Evolutionary conservation across 2,329 filamentous ascomycete genomes (phyloP), one percentile per base, ranked within the genome.

Genomic region (Pseudogymnoascus sp.): DNA sequence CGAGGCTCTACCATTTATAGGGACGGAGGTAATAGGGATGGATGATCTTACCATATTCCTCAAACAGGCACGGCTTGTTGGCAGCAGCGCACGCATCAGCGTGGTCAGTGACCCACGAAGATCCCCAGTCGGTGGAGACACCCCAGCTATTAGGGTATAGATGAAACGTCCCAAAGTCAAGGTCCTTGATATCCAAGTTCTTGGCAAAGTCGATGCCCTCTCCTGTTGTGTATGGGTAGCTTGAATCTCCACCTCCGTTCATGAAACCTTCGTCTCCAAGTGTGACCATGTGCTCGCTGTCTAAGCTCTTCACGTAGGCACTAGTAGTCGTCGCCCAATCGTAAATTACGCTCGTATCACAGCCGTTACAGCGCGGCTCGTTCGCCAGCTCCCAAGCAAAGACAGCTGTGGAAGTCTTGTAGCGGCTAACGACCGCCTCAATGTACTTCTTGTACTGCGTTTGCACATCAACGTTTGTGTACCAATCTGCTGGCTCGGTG

Each of bases 341-440:
- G 40, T 79, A 81, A 65, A 89, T 78, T 13, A 87, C 79, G 6
- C 79, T 78, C 0, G 83, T 82, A 35, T 76, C 76, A 71, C 87
- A 89, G 10, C 83, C 80, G 10, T 78, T 77, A 75, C 86, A 89
- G 64, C 86, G 78, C n/a, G 86, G 83, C 73, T 89, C 87, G 67
- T 89, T 90, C 62, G 79, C 83, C 1, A 90, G 76, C 69, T 90
- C 87, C 87, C 87, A 90, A 0, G 85, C 85, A 67, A 89, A 84
- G 42, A 90, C 78, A 0, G 86, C 81, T 0, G 82, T 76, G 0
- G 83, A 87, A 65, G 78, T 76, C 62, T 78, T 81, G 74, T 88
- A 89, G 3, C 87, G 78, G 28, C 75, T 79, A 2, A 90, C 80
- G 3, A 89, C 80, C 0, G 78, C 76, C 60, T 80, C 76, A 69